phyloP scores from a whole-genome alignment of 1,284 basidiomycete species.

The Ustilago sp. region DNA sequence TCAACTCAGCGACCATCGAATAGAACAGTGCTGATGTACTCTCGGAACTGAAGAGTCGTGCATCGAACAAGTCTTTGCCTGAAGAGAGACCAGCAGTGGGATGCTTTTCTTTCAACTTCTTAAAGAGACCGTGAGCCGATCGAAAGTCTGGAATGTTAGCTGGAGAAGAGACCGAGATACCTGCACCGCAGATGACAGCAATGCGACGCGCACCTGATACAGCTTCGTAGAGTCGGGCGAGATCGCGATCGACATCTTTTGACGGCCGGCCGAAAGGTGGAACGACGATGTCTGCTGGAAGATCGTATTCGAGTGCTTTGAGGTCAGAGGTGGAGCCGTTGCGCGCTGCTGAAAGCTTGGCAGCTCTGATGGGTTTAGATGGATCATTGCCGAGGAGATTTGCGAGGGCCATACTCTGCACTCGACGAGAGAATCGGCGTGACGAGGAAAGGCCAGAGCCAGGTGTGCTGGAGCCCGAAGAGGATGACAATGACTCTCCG shows the following conservation, averaged over 20 bases:
- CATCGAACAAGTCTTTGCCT: slow-evolving; percentile 91
- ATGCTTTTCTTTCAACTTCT: slow-evolving; percentile 80
- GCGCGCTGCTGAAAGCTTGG: neutral
- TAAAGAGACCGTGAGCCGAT: slow-evolving; percentile 84
- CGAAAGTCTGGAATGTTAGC: slow-evolving; percentile 94
- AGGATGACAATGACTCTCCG: slow-evolving; percentile 11
- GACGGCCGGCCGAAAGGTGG: slow-evolving; percentile 51
- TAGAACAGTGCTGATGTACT: slow-evolving; percentile 87
- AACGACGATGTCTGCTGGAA: slow-evolving; percentile 45
- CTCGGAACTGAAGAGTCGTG: slow-evolving; percentile 80
- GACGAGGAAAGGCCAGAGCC: slow-evolving; percentile 24
- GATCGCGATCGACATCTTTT: slow-evolving; percentile 57
- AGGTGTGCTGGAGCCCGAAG: slow-evolving; percentile 26
- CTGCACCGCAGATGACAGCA: slow-evolving; percentile 88
- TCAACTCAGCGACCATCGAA: slow-evolving; percentile 91
- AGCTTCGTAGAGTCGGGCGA: slow-evolving; percentile 69
- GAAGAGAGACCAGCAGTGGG: slow-evolving; percentile 77
- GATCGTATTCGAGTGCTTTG: slow-evolving; percentile 53
- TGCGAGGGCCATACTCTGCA: slow-evolving; percentile 46
- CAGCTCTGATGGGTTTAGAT: slow-evolving; percentile 9
- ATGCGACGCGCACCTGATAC: slow-evolving; percentile 83
- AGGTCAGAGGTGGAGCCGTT: slow-evolving; percentile 43
- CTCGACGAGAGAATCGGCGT: slow-evolving; percentile 40
- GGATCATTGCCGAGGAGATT: slow-evolving; percentile 25
- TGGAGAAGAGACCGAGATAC: slow-evolving; percentile 81